Base-by-base conservation (phyloP, 2,329 filamentous ascomycete genomes). In the Aspergillus viridinutans region DNA sequence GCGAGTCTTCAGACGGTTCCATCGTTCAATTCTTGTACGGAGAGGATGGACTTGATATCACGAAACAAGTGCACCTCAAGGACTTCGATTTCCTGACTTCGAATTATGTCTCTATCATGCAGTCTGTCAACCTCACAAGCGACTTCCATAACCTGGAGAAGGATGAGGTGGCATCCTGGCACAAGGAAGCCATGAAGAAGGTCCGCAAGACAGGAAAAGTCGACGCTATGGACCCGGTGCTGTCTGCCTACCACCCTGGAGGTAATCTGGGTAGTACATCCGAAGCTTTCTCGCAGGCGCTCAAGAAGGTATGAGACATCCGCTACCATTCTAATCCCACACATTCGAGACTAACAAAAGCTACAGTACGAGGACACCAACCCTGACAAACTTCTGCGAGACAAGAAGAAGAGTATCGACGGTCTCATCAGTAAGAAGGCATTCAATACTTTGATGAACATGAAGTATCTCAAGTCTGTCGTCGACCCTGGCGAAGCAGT, bases 401-500 rank as follows among this genome's bases (percentile, higher is more conserved):
- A 85, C 67, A 87, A 85, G 78, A 85, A 83, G 71, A 79, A 80
- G 62, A 64, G 68, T 4, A 64, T 69, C 42, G 62, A 67, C 66
- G 80, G 58, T 70, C 73, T 60, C 67, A 75, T 62, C 79, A 74
- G 62, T 62, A 88, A 88, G 71, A 92, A 90, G 75, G 88, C 86
- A 23, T 94, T 93, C 60, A 88, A 95, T 71, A 85, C 86, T 58
- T 83, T 97, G 50, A 86, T 97, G 70, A 88, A 93, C 60, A 87
- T 95, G 71, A 96, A 97, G 73, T 99, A 97, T 69, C 82, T 97
- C 64, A 89, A 88, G 65, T 96, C 92, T 1, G 83, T 97, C 8
- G 89, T 97, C 25, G 93, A 99, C 67, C 91, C 94, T 28, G 94
- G 94, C 49, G 95, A 99, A 78, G 93, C 94, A 26, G 92, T 99